These are phyloP conservation scores for Vitis rupestris DNA, from an alignment of 164 flowering plant genomes.

Conservation along the genomic window DNA sequence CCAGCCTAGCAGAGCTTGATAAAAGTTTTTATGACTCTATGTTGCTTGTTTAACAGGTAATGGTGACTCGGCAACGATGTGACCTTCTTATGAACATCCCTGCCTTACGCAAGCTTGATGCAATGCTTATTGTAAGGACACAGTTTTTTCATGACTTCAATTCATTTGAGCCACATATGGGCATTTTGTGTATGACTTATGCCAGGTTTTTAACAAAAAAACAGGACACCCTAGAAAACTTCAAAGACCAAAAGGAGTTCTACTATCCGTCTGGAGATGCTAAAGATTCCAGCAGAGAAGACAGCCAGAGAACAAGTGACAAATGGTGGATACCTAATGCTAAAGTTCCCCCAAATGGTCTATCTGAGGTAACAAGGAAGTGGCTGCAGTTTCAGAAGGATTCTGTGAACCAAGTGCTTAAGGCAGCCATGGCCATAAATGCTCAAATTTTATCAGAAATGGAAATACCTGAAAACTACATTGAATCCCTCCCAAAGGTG, in stretches of 20 bases:
- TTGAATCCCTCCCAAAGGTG: conserved; percentile 71
- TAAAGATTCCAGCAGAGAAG: conserved; percentile 38
- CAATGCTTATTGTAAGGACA: conserved; percentile 56
- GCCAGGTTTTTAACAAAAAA: background rate
- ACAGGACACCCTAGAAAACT: conserved; percentile 66
- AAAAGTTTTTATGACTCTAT: background rate
- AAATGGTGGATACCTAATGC: conserved; percentile 84
- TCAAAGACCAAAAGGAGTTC: conserved; percentile 62
- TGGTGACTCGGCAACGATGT: conserved; percentile 48
- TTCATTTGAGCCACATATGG: too few relatives aligned
- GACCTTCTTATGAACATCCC: conserved; percentile 66
- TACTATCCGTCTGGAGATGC: conserved; percentile 43
- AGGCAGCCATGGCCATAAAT: conserved; percentile 79
- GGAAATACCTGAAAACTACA: conserved; percentile 73
- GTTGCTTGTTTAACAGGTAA: conserved; percentile 31
- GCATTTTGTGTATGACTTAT: too few relatives aligned
- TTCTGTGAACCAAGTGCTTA: conserved; percentile 70
- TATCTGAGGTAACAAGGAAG: conserved; percentile 50
- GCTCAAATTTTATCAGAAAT: conserved; percentile 68
- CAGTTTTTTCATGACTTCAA: background rate
- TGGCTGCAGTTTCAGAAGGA: conserved; percentile 72
- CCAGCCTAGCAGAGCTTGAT: background rate
- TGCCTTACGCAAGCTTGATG: conserved; percentile 57
- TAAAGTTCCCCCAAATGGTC: conserved; percentile 60
- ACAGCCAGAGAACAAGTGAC: conserved; percentile 4